These are phyloP conservation scores for Claviceps digitariae DNA, from an alignment of 2,329 filamentous ascomycete genomes.

Conservation along the genomic window DNA sequence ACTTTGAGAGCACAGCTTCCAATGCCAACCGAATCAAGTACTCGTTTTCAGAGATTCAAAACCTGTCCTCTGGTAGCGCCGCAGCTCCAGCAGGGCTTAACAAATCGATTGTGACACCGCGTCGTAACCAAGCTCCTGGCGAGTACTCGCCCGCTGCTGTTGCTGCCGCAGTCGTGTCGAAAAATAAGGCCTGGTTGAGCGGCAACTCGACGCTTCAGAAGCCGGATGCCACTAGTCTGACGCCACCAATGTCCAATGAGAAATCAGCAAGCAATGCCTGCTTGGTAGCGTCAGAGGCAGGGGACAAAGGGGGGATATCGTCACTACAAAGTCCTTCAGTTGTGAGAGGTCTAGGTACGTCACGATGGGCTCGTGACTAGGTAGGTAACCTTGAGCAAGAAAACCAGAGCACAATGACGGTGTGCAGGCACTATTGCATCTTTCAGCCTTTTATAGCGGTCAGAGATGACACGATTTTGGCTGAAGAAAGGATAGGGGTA, in stretches of 20 bases:
- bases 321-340: neutral
- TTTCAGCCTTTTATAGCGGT: neutral
- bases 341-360: slow-evolving; percentile 7
- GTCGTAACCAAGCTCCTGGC: neutral
- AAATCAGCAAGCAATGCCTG: neutral
- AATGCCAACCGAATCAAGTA: slow-evolving; percentile 1
- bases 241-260: neutral
- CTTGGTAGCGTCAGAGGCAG: neutral
- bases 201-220: neutral
- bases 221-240: neutral
- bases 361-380: slow-evolving; percentile 8
- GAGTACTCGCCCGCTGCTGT: neutral
- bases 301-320: neutral
- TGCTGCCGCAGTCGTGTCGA: neutral
- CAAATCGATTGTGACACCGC: neutral
- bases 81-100: neutral
- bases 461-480: neutral
- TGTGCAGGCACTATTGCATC: neutral
- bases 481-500: neutral
- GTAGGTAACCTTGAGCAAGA: neutral
- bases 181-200: slow-evolving; percentile 1
- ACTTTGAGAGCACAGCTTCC: neutral
- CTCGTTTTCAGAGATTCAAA: slow-evolving; percentile 1
- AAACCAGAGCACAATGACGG: neutral
- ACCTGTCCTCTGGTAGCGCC: neutral